phyloP scores from a whole-genome alignment of 2,329 filamentous ascomycete genomes.

The Sclerotinia sclerotiorum region DNA sequence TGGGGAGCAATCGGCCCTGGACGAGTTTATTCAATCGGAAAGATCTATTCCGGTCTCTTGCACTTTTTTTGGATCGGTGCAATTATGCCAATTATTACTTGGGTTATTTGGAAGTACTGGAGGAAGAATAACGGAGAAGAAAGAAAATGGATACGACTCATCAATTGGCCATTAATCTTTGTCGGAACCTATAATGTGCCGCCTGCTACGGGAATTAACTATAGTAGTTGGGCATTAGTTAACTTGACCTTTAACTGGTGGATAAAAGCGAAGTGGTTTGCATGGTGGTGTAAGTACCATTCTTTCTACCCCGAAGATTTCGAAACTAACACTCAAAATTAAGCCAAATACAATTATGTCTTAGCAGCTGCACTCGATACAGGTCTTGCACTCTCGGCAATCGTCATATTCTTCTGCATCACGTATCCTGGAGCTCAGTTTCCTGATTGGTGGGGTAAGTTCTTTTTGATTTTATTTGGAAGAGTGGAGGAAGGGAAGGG shows the following conservation, averaged over 20 bases:
- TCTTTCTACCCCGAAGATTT: conserved; percentile 67
- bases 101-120: conserved; percentile 43
- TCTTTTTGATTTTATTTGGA: conserved; percentile 43
- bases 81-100: conserved; percentile 59
- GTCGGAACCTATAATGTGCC: conserved; percentile 44
- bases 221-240: conserved; percentile 69
- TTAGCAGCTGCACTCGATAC: conserved; percentile 70
- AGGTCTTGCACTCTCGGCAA: conserved; percentile 64
- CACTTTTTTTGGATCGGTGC: conserved; percentile 73
- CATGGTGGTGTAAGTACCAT: conserved; percentile 63
- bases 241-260: conserved; percentile 69
- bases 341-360: conserved; percentile 74
- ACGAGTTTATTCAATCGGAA: conserved; percentile 65
- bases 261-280: conserved; percentile 62
- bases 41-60: conserved; percentile 63
- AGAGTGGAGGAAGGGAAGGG: conserved; percentile 47
- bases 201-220: conserved; percentile 69
- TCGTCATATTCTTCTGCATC: conserved; percentile 70
- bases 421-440: conserved; percentile 59
- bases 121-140: conserved; percentile 38
- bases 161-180: conserved; percentile 40
- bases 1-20: conserved; percentile 73
- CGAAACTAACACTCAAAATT: conserved; percentile 50
- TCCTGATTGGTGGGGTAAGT: conserved; percentile 68
- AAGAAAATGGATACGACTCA: conserved; percentile 36